Evolutionary conservation across 2,329 filamentous ascomycete genomes (phyloP).

Genomic region (Venturia carpophila): DNA sequence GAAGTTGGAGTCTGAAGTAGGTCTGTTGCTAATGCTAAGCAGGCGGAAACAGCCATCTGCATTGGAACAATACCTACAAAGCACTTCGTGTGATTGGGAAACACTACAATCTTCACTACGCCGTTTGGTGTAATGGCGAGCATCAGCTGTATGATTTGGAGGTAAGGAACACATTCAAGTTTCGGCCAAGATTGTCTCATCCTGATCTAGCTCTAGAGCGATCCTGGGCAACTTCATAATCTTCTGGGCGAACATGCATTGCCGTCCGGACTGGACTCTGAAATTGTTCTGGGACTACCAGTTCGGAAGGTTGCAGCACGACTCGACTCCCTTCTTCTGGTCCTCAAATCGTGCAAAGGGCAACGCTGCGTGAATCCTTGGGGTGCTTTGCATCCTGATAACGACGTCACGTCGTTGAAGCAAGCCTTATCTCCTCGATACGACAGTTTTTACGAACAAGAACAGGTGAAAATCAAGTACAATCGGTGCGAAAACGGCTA

Average conservation of each 20-base stretch:
- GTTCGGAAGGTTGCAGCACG: conserved; percentile 20
- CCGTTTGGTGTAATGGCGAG: conserved; percentile 17
- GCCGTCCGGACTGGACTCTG: background rate
- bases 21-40: background rate
- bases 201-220: background rate
- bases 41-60: background rate
- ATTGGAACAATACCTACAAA: conserved; percentile 18
- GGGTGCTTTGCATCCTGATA: conserved; percentile 27
- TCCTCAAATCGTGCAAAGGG: conserved; percentile 29
- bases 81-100: conserved; percentile 12
- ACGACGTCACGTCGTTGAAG: conserved; percentile 24
- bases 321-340: conserved; percentile 28
- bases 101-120: conserved; percentile 15
- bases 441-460: conserved; percentile 28
- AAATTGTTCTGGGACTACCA: background rate
- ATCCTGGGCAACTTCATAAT: conserved; percentile 17
- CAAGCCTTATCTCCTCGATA: conserved; percentile 25
- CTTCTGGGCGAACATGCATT: background rate
- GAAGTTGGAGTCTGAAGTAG: background rate
- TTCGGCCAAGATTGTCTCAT: background rate
- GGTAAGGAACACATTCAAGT: background rate
- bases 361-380: conserved; percentile 27
- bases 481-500: conserved; percentile 14
- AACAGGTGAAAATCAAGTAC: conserved; percentile 20
- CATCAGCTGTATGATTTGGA: conserved; percentile 17